These are phyloP conservation scores for Dillenia suffruticosa DNA, from an alignment of 164 flowering plant genomes.

Conservation along the genomic window DNA sequence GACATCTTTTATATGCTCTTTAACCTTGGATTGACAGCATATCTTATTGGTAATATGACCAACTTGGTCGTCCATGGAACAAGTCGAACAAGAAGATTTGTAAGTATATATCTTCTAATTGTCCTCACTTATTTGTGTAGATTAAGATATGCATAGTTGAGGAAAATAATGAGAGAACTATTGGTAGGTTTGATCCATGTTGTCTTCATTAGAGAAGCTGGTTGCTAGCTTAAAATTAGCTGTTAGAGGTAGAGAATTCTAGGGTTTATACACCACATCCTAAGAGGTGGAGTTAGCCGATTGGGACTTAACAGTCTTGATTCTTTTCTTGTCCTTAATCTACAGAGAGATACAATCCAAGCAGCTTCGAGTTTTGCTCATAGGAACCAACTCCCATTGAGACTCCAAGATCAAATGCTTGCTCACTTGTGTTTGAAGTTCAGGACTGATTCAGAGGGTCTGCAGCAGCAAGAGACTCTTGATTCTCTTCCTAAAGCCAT, in stretches of 20 bases:
- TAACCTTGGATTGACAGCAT: slow-evolving; percentile 91
- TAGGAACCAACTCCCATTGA: slow-evolving; percentile 64
- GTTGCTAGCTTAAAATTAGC: too few relatives aligned
- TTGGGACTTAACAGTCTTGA: not conserved
- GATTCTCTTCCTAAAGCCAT: slow-evolving; percentile 93
- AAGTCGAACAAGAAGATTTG: slow-evolving; percentile 81
- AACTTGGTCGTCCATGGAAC: slow-evolving; percentile 95
- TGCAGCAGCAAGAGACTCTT: slow-evolving; percentile 87
- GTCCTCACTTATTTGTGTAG: too few relatives aligned
- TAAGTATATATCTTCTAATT: slow-evolving; percentile 27
- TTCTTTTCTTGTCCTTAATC: not conserved
- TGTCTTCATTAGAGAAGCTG: too few relatives aligned
- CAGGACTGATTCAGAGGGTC: slow-evolving; percentile 88
- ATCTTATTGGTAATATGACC: slow-evolving; percentile 97
- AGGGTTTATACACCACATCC: too few relatives aligned
- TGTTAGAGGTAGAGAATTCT: too few relatives aligned
- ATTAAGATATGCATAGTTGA: too few relatives aligned
- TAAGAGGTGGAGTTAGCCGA: too few relatives aligned
- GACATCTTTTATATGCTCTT: slow-evolving; percentile 87
- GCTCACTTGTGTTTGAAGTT: slow-evolving; percentile 88
- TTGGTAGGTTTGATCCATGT: too few relatives aligned
- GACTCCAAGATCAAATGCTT: slow-evolving; percentile 92
- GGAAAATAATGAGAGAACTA: too few relatives aligned
- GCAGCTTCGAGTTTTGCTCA: slow-evolving; percentile 90
- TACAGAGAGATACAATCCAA: slow-evolving; percentile 86